Base-by-base conservation (phyloP, 495 filamentous ascomycete genomes). In the Haplographium delicatum region DNA sequence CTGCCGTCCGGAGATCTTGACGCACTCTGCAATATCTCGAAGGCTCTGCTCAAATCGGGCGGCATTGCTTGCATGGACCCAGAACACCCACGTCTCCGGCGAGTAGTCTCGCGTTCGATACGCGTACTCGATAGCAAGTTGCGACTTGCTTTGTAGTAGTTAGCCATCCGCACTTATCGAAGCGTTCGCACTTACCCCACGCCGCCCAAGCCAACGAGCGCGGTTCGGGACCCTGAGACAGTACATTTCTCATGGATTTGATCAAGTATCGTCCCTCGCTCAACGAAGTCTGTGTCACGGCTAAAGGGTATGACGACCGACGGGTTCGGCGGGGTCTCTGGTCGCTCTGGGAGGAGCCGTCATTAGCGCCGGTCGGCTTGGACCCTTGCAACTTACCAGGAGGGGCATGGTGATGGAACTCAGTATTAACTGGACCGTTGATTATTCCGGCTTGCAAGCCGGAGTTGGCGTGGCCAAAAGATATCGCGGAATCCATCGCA, bases 71-170 rank as follows among this genome's bases (percentile, higher is more conserved):
- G 68, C 67, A 53, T 70, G 65, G 4, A 76, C 54, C 74, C 76
- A 78, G 53, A 78, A 71, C 4, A 77, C 65, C 65, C 64, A 73
- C 9, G 67, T 74, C n/a, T 62, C 31, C 0, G 69, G 69, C 10
- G 59, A 70, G 40, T 43, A 25, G 23, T 68, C 54, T 49, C 56
- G 64, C 8, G 58, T 39, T 37, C 56, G 58, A 49, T 72, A 70
- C 18, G 50, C 31, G 47, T 68, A 58, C 44, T 54, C 42, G 31
- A 50, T 51, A 23, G 57, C 57, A 13, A 56, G 37, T 42, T 59
- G 57, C 10, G 57, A 56, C 25, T 59, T 59, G 18, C 57, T 57
- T 38, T 19, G 9, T 15, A 57, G 26, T 6, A 40, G 39, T 53
- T 47, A 47, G 42, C 15, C 5, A 27, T 52, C 31, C 16, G 15